Evolutionary conservation across 176 grass and related monocot genomes (phyloP), one percentile per base, ranked within the genome.

Genomic region (Hsuehochloa calcarea): DNA sequence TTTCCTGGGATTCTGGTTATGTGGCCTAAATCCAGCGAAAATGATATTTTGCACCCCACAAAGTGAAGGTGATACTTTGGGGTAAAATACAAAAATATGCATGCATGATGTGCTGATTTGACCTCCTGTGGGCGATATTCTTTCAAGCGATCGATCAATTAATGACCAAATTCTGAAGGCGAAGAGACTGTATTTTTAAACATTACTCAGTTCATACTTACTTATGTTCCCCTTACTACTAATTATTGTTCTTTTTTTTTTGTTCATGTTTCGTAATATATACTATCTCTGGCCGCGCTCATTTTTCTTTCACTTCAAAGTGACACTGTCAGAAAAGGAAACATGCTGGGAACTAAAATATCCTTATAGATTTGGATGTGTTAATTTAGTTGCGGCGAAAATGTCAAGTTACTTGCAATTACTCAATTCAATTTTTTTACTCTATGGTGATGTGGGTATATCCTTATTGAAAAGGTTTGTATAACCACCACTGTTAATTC

Each of bases 21-120:
- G 63, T 75, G 23, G 71, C 16, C 71, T 55, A 70, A 75, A 90
- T 86, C 78, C 0, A 38, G 63, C n/a, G 44, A 77, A 85, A 89
- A 85, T 38, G 64, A 85, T 70, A 76, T 51, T 74, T 68, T 85
- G 0, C n/a, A 45, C 39, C 16, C 46, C 64, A 65, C 19, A n/a
- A 27, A 8, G 3, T 10, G 65, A 23, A 39, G 46, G 26, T 20
- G 63, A 29, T 68, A 65, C 34, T 50, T 37, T 34, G 17, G 23
- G 13, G 26, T 54, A 73, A 43, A 72, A 13, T 29, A 41, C 66
- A 40, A 68, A 0, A 61, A 65, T 34, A 17, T 79, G 3, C 41
- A 65, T 0, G 10, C 17, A 10, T 45, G 49, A 46, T 63, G 23
- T 49, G 20, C 39, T 22, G 43, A 63, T 83, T 82, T 88, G 72